Percentiles rank a stretch among this genome's conserved stretches.
Evolutionary conservation across 2,329 filamentous ascomycete genomes (phyloP).

Genomic region (Phyllosticta citribraziliensis): DNA sequence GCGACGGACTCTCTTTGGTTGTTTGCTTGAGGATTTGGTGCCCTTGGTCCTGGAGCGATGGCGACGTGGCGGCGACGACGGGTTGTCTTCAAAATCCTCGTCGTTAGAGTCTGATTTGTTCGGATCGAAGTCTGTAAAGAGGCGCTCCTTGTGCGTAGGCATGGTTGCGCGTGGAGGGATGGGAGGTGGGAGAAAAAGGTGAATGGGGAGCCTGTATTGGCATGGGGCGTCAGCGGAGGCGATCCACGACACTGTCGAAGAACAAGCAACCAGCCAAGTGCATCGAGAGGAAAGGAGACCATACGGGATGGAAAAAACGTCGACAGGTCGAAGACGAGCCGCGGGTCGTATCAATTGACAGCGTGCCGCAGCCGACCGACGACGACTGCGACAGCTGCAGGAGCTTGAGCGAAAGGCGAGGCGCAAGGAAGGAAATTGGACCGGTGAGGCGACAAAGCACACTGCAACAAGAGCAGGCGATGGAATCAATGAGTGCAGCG

Average conservation of each 20-base stretch:
- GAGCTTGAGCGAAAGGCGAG: slow-evolving; percentile 2
- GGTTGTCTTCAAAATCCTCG: slow-evolving; percentile 21
- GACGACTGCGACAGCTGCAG: slow-evolving; percentile 3
- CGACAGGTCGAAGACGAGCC: neutral
- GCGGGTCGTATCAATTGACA: neutral
- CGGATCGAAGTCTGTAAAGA: slow-evolving; percentile 25
- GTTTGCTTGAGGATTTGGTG: slow-evolving; percentile 21
- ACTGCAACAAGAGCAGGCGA: neutral
- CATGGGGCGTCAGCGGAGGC: neutral
- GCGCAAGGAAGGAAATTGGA: neutral
- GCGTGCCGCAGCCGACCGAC: neutral
- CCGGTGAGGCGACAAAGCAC: neutral
- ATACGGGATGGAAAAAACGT: neutral
- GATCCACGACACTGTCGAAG: neutral
- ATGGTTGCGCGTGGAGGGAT: slow-evolving; percentile 13
- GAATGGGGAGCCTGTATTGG: neutral
- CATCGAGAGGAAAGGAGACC: neutral
- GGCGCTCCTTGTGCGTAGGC: slow-evolving; percentile 31
- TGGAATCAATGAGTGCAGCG: neutral
- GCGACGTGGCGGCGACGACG: slow-evolving; percentile 7
- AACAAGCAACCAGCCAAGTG: neutral
- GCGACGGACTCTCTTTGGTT: slow-evolving; percentile 25
- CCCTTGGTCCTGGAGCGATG: slow-evolving; percentile 19
- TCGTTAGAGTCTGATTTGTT: slow-evolving; percentile 31
- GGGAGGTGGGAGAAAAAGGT: neutral